Evolutionary conservation across 768 basidiomycete genomes (phyloP), one percentile per base, ranked within the genome.

Genomic region (Rhizopogon vesiculosus): DNA sequence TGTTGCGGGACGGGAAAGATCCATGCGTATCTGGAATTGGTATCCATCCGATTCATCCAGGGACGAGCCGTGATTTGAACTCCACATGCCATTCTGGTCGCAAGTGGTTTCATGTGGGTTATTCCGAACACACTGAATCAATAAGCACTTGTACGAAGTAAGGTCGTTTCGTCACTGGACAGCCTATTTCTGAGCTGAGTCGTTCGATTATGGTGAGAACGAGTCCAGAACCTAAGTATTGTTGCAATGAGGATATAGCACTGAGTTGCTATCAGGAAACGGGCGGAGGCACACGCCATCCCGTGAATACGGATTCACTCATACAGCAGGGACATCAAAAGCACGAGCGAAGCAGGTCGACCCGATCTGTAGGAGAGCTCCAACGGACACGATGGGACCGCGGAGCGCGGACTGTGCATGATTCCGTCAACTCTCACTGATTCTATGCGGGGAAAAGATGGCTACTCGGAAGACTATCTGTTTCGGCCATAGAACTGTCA

Each of bases 401-500:
- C 62, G 65, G 61, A 56, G 56, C 49, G 46, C 56, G 62, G 45
- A 45, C 51, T 42, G 33, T 7, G 16, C 19, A 42, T 40, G 51
- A 51, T 51, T 22, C 19, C 46, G 33, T 49, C 19, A 25, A 49
- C 35, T 49, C 48, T 49, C 48, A 49, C 19, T 49, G 15, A 38
- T 35, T 38, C 56, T 39, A 54, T 60, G 53, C 51, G 59, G 57
- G 45, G 45, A 38, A 58, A 59, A 54, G 53, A 51, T 54, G 42
- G 53, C 45, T 45, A 46, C 45, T 45, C 31, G 31, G 44, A 54
- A 49, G 35, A 51, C n/a, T 46, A 49, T 18, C 53, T 49, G 53
- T 54, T 54, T 54, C 53, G 43, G 51, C 10, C 28, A 42, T 49
- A 53, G 48, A 51, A 31, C 44, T 54, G 9, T 51, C 42, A 22